Percentiles rank a stretch among this genome's conserved stretches.
Evolutionary conservation across 768 basidiomycete species (phyloP).

Genomic region (Rhizopogon roseolus): DNA sequence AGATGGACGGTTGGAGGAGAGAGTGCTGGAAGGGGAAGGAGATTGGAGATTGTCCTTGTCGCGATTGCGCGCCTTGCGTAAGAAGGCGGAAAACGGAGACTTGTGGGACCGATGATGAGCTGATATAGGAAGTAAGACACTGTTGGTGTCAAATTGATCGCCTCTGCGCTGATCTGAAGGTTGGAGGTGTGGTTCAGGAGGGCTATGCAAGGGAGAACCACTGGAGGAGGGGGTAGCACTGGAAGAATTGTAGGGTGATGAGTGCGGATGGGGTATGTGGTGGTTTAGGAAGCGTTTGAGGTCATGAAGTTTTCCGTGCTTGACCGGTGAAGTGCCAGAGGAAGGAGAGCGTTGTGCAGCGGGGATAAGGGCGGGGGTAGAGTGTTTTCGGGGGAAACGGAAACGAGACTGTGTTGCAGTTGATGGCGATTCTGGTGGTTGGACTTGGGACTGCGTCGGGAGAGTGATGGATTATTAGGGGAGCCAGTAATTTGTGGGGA

Average conservation of each 20-base stretch:
- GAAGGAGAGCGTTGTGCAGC: slow-evolving; percentile 3
- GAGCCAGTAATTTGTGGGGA: background rate
- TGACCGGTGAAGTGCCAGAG: slow-evolving; percentile 16
- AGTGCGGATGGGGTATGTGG: slow-evolving; percentile 64
- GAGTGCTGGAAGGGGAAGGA: slow-evolving; percentile 25
- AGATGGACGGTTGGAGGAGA: slow-evolving; percentile 23
- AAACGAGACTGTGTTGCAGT: slow-evolving; percentile 17
- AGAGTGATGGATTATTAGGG: slow-evolving; percentile 7
- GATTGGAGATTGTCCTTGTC: slow-evolving; percentile 12
- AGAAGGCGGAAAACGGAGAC: slow-evolving; percentile 26
- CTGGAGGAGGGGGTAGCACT: slow-evolving; percentile 21
- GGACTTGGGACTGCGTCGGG: background rate
- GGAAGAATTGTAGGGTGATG: slow-evolving; percentile 16
- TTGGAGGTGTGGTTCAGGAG: slow-evolving; percentile 26
- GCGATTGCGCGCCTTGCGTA: slow-evolving; percentile 30
- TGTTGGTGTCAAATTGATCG: slow-evolving; percentile 30
- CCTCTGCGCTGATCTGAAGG: slow-evolving; percentile 32
- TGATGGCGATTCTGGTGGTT: slow-evolving; percentile 3
- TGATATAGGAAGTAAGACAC: slow-evolving; percentile 25
- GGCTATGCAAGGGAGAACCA: slow-evolving; percentile 24
- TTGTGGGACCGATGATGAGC: slow-evolving; percentile 14
- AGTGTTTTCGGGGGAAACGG: slow-evolving; percentile 21
- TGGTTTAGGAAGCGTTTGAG: slow-evolving; percentile 93
- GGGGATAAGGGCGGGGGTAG: slow-evolving; percentile 17
- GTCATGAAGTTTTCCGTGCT: slow-evolving; percentile 79